These are phyloP conservation scores for Porphyrellus cyaneotinctus DNA, from an alignment of 768 basidiomycete species.

Conservation along the genomic window DNA sequence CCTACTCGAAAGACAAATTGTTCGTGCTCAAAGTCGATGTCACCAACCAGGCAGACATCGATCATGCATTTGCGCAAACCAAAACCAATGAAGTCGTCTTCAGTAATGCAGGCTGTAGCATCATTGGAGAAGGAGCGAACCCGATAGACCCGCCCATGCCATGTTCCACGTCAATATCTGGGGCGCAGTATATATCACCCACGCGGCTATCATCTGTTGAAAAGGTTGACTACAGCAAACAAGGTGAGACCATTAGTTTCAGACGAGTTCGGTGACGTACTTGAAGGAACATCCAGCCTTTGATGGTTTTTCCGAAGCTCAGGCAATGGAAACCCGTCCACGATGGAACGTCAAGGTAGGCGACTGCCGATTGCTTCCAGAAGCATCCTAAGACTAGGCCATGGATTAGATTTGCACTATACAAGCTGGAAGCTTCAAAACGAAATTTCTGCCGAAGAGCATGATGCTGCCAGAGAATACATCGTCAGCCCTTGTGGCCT, in stretches of 20 bases:
- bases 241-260: slow-evolving; percentile 26
- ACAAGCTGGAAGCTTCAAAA: neutral
- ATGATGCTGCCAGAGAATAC: too few relatives aligned
- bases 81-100: slow-evolving; percentile 20
- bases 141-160: slow-evolving; percentile 15
- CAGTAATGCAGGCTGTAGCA: slow-evolving; percentile 16
- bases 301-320: too few relatives aligned
- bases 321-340: too few relatives aligned
- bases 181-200: slow-evolving; percentile 27
- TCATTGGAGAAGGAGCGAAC: slow-evolving; percentile 16
- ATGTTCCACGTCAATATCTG: slow-evolving; percentile 30
- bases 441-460: neutral
- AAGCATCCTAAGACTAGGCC: slow-evolving; percentile 25
- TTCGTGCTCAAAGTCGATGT: slow-evolving; percentile 17
- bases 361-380: slow-evolving; percentile 12
- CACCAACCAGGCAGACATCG: slow-evolving; percentile 7
- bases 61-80: slow-evolving; percentile 8
- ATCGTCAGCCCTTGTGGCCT: too few relatives aligned
- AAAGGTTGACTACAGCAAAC: slow-evolving; percentile 5
- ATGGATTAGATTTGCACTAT: too few relatives aligned
- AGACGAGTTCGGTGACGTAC: slow-evolving; percentile 25
- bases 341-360: too few relatives aligned
- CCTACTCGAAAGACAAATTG: slow-evolving; percentile 6
- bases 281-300: too few relatives aligned
- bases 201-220: slow-evolving; percentile 21